Evolutionary conservation across 2,329 filamentous ascomycete species (phyloP).

Genomic region (Dryadomyces quercivorus): DNA sequence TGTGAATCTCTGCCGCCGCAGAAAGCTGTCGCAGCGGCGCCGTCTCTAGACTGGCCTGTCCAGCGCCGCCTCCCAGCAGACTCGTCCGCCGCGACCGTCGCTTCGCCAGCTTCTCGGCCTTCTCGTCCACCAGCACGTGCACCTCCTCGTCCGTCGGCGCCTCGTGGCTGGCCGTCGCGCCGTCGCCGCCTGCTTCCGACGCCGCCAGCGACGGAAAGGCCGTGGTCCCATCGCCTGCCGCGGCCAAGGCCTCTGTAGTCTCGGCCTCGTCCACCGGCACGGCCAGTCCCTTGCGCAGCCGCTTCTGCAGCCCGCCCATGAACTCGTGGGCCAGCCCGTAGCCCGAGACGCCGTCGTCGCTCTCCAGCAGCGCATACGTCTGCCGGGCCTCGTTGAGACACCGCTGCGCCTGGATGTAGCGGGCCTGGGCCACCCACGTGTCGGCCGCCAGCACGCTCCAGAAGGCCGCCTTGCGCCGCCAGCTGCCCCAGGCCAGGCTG

Average conservation of each 20-base stretch:
- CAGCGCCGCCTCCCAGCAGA: slow-evolving; percentile 27
- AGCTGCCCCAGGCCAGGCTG: slow-evolving; percentile 50
- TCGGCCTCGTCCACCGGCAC: slow-evolving; percentile 7
- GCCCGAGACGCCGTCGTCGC: slow-evolving; percentile 37
- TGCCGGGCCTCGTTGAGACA: slow-evolving; percentile 59
- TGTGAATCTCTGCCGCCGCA: background rate
- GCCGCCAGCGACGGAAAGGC: background rate
- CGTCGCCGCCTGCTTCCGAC: slow-evolving; percentile 11
- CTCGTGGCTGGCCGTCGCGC: background rate
- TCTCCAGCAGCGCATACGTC: slow-evolving; percentile 38
- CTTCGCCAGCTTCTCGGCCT: slow-evolving; percentile 43
- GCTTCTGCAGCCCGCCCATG: slow-evolving; percentile 37
- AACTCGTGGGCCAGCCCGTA: slow-evolving; percentile 40
- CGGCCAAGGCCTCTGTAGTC: background rate
- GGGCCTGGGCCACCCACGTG: slow-evolving; percentile 67
- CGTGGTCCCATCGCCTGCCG: background rate
- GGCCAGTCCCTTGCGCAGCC: slow-evolving; percentile 34
- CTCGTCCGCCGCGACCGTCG: slow-evolving; percentile 43
- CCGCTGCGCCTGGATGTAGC: slow-evolving; percentile 64
- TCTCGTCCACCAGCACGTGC: slow-evolving; percentile 33
- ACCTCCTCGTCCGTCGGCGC: slow-evolving; percentile 17
- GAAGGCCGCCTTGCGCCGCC: slow-evolving; percentile 74
- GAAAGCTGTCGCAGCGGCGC: slow-evolving; percentile 16
- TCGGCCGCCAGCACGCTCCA: slow-evolving; percentile 81
- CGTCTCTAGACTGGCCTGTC: slow-evolving; percentile 18